Percentiles rank a stretch among this genome's conserved stretches.
Evolutionary conservation across 768 basidiomycete species (phyloP).

Genomic region (Lactarius pseudohatsudake): DNA sequence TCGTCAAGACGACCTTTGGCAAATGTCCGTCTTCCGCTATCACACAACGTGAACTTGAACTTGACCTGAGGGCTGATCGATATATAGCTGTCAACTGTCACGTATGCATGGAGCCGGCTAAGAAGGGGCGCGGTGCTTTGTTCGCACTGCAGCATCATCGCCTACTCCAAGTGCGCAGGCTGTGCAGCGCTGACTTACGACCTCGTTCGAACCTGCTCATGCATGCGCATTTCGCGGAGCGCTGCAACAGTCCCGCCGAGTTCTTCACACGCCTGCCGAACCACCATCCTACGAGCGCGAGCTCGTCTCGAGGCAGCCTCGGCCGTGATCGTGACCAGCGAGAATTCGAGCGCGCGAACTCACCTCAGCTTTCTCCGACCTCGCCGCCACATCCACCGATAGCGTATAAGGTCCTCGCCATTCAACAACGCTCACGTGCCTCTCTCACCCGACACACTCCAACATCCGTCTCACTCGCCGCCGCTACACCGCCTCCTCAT

Average conservation of each 20-base stretch:
- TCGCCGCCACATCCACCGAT: slow-evolving; percentile 27
- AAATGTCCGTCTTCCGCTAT: slow-evolving; percentile 62
- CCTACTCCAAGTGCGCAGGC: slow-evolving; percentile 72
- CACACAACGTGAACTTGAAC: not conserved
- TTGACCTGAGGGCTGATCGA: slow-evolving; percentile 4
- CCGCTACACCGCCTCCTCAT: not conserved
- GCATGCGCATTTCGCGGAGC: slow-evolving; percentile 77
- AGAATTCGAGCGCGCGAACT: slow-evolving; percentile 3
- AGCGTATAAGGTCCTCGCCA: slow-evolving; percentile 34
- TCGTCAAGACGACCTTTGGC: slow-evolving; percentile 90
- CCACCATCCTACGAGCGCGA: slow-evolving; percentile 2
- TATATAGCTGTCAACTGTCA: slow-evolving; percentile 78
- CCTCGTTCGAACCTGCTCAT: slow-evolving; percentile 71
- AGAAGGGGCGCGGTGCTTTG: slow-evolving; percentile 86
- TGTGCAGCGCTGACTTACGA: slow-evolving; percentile 82
- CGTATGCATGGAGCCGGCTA: slow-evolving; percentile 54
- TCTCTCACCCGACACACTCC: slow-evolving; percentile 26
- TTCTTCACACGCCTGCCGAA: slow-evolving; percentile 56
- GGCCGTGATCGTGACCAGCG: slow-evolving; percentile 6
- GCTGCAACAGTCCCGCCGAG: slow-evolving; percentile 51
- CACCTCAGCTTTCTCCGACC: slow-evolving; percentile 10
- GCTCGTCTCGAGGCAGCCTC: slow-evolving; percentile 27
- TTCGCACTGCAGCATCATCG: slow-evolving; percentile 84
- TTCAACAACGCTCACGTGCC: slow-evolving; percentile 27
- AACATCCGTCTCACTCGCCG: slow-evolving; percentile 27